These are phyloP conservation scores for Scutellaria minor DNA, from an alignment of 257 asterid genomes.

Conservation along the genomic window DNA sequence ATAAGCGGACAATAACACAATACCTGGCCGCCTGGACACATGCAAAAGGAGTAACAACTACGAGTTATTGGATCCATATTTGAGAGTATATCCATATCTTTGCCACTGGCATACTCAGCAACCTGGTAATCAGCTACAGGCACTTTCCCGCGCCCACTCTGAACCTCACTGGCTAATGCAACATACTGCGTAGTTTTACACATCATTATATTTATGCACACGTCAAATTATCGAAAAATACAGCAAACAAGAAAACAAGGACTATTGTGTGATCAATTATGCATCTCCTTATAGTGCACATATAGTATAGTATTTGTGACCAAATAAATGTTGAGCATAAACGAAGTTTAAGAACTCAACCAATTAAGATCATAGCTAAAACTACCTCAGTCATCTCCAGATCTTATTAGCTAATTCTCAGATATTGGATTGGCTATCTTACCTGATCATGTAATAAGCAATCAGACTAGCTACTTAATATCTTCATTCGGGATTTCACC, in stretches of 20 bases:
- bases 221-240: slow-evolving; percentile 8
- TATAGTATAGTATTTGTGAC: too few relatives aligned
- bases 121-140: slow-evolving; percentile 99
- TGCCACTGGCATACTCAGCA: slow-evolving; percentile 58
- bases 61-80: slow-evolving; percentile 49
- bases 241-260: background rate
- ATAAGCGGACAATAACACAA: slow-evolving; percentile 8
- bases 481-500: too few relatives aligned
- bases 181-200: slow-evolving; percentile 64
- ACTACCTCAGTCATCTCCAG: background rate
- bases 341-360: background rate
- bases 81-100: slow-evolving; percentile 37
- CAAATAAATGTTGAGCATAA: background rate
- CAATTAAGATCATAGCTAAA: background rate
- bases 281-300: background rate
- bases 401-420: too few relatives aligned
- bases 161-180: slow-evolving; percentile 79
- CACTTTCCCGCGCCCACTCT: slow-evolving; percentile 82
- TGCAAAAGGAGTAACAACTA: slow-evolving; percentile 96
- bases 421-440: too few relatives aligned
- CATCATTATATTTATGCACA: slow-evolving; percentile 4
- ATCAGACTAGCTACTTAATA: too few relatives aligned
- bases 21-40: slow-evolving; percentile 99
- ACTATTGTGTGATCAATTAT: background rate
- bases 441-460: too few relatives aligned